Conservation (phyloP, 805 yeast genomes). For the Debaryomyces prosopidis region DNA sequence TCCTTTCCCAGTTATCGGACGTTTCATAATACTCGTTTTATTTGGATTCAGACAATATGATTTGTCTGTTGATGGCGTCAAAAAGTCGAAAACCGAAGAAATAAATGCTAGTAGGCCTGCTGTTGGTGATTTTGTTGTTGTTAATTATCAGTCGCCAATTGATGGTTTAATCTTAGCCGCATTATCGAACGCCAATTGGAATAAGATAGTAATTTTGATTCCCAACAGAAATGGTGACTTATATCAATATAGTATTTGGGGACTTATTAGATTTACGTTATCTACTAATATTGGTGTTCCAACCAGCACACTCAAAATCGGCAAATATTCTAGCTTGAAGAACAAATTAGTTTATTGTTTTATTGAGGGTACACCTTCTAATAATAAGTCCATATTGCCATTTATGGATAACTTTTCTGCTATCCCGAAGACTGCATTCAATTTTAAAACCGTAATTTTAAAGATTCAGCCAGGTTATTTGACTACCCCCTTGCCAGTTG, state of each 20-base stretch:
- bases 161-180: conserved; percentile 46
- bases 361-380: conserved; percentile 83
- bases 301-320: conserved; percentile 11
- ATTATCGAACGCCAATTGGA: conserved; percentile 24
- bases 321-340: conserved; percentile 22
- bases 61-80: conserved; percentile 50
- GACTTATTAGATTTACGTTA: conserved; percentile 27
- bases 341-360: conserved; percentile 55
- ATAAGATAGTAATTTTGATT: conserved; percentile 31
- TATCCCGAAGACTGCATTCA: conserved; percentile 13
- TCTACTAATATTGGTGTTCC: conserved; percentile 1
- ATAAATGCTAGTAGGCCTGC: conserved; percentile 35
- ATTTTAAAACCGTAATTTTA: conserved; percentile 36
- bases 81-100: conserved; percentile 38
- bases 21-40: conserved; percentile 20
- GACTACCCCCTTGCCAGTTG: conserved; percentile 37
- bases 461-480: conserved; percentile 37
- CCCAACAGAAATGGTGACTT: conserved; percentile 40
- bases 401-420: conserved; percentile 34
- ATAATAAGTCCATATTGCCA: conserved; percentile 74
- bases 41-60: conserved; percentile 40
- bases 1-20: conserved; percentile 18
- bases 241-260: conserved; percentile 23
- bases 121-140: conserved; percentile 51
- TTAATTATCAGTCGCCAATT: conserved; percentile 60